Evolutionary conservation across 2,329 filamentous ascomycete species (phyloP), one percentile per base, ranked within the genome.

Genomic region (Sordariomycetes sp.): DNA sequence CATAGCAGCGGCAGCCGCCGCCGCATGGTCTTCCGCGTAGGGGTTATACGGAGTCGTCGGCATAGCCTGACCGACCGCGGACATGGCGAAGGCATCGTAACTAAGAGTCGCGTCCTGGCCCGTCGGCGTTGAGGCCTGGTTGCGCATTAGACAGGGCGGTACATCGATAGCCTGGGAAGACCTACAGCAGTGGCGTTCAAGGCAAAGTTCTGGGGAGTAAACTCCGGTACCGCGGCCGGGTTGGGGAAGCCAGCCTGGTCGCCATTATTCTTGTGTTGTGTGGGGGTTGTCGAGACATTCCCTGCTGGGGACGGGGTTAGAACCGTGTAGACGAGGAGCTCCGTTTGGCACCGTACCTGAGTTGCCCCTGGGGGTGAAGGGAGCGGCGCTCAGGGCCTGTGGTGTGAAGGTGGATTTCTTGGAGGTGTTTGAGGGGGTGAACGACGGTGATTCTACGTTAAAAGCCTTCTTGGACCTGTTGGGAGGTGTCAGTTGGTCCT

Each of bases 391-490:
- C n/a, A 87, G 91, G 57, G 89, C 87, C 70, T 95, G 90, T 1
- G 90, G 89, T 8, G 91, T 94, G 62, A 97, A 90, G 10, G 85
- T 85, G 10, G 85, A 79, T 65, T 87, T 87, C 70, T 90, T 90
- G 25, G 73, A 51, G 51, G 77, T 64, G 59, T 69, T 73, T 15
- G 81, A 75, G 6, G 92, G 92, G 0, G 90, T 96, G 69, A 99
- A 99, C 53, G 92, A 89, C 13, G 94, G 92, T 10, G 94, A 97
- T 66, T 97, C 94, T 66, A 96, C 94, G 70, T 95, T 99, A 63
- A 99, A 78, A 32, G 86, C 77, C 70, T 90, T 94, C 71, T 89
- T 90, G 25, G 75, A 67, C 59, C 76, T 78, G 59, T 53, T 53
- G 52, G 10, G 6, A 20, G 15, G 25, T 32, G 52, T 53, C 22